These are phyloP conservation scores for Chalaropsis thielavioides DNA, from an alignment of 2,329 filamentous ascomycete genomes.

Conservation along the genomic window DNA sequence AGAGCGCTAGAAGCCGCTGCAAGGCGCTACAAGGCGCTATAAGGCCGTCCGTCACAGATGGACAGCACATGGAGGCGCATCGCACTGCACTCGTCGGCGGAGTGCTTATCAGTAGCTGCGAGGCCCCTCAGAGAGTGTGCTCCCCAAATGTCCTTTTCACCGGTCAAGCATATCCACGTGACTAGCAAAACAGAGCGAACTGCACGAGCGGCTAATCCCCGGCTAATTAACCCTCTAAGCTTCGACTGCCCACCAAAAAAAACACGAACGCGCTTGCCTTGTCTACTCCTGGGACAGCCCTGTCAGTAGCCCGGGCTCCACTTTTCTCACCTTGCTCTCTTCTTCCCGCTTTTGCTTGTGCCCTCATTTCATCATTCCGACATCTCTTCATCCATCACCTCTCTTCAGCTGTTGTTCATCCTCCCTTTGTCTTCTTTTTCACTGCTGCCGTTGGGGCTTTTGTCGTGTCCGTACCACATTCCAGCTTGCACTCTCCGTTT, in stretches of 20 bases:
- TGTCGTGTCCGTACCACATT: no score
- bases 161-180: not conserved
- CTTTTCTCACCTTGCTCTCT: not conserved
- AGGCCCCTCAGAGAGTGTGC: no score
- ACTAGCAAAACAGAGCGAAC: not conserved
- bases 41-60: no score
- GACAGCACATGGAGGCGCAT: no score
- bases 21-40: not conserved
- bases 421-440: no score
- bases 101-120: no score
- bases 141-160: no score
- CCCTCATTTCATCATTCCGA: not conserved
- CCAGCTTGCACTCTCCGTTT: not conserved
- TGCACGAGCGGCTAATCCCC: not conserved
- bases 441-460: no score
- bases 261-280: slow-evolving; percentile 1
- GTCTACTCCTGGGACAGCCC: not conserved
- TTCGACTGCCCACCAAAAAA: not conserved
- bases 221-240: not conserved
- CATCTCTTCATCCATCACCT: no score
- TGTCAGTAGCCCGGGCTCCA: not conserved
- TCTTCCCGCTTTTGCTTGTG: not conserved
- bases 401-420: no score
- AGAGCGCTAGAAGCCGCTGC: not conserved
- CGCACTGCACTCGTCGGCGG: no score